These are phyloP conservation scores for Myxozyma vanderwaltii DNA, from an alignment of 805 yeast genomes.

Conservation along the genomic window DNA sequence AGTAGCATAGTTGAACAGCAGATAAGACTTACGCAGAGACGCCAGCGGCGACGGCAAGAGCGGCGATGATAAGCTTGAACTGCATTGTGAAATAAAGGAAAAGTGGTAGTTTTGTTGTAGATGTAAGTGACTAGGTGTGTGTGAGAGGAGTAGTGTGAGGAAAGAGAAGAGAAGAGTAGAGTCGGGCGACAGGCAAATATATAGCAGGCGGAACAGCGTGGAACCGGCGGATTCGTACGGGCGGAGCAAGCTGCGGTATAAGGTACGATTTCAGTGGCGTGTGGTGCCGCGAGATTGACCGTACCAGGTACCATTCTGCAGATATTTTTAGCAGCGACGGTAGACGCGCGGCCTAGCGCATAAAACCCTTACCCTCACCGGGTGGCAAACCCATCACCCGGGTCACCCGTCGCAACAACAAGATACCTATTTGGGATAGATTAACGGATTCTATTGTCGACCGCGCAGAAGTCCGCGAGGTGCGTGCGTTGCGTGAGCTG, in stretches of 20 bases:
- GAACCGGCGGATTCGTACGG: constrained; percentile 6
- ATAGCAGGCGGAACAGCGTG: constrained; percentile 3
- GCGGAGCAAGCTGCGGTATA: background rate
- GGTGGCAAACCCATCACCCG: background rate
- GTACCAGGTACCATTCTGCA: background rate
- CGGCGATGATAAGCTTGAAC: constrained; percentile 34
- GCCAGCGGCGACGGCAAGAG: constrained; percentile 36
- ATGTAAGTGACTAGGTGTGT: constrained; percentile 1
- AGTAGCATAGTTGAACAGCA: no score
- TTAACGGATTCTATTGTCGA: no score
- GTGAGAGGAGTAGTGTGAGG: constrained; percentile 5
- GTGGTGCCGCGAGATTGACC: background rate
- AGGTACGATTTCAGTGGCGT: background rate
- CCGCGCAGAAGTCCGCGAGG: no score
- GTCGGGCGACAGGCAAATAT: constrained; percentile 11
- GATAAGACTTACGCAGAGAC: no score
- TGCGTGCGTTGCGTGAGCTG: no score
- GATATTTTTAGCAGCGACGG: background rate
- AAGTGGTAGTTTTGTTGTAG: background rate
- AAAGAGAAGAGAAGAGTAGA: constrained; percentile 5
- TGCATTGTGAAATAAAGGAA: constrained; percentile 30
- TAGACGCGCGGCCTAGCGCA: background rate
- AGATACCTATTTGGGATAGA: background rate
- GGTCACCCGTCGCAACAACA: background rate
- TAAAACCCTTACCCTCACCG: background rate